A percentile compares a stretch with the other conserved stretches of the same genome.
These are phyloP conservation scores for Cryphonectria carpinicola DNA, from an alignment of 2,329 filamentous ascomycete genomes.

Conservation along the genomic window DNA sequence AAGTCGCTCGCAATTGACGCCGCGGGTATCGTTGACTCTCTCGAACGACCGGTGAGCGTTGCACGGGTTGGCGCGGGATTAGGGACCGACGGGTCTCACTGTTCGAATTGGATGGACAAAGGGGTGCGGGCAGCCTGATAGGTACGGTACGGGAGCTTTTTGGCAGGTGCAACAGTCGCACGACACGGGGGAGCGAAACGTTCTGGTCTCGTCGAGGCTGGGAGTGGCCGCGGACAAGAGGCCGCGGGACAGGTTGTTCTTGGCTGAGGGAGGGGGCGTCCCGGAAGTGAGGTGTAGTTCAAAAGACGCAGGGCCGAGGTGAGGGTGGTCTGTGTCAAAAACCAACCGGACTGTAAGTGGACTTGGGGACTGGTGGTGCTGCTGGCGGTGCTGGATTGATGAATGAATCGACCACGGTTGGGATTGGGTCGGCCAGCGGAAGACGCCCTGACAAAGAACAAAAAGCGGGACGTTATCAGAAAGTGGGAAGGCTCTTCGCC, in stretches of 20 bases:
- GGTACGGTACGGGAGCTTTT: background rate
- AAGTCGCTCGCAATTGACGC: constrained; percentile 11
- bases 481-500: constrained; percentile 26
- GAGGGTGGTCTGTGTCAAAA: constrained; percentile 18
- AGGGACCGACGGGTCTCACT: constrained; percentile 3
- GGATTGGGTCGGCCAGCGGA: constrained; percentile 28
- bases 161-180: constrained; percentile 16
- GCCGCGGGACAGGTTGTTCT: background rate
- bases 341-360: constrained; percentile 12
- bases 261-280: background rate
- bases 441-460: constrained; percentile 28
- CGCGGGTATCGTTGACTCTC: constrained; percentile 12
- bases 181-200: constrained; percentile 6
- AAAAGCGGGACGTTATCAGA: constrained; percentile 32
- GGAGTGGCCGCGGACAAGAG: background rate
- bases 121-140: background rate
- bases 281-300: constrained; percentile 10
- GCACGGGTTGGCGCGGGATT: constrained; percentile 6
- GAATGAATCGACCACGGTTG: constrained; percentile 8
- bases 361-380: background rate
- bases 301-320: constrained; percentile 18
- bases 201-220: constrained; percentile 8
- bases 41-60: constrained; percentile 15
- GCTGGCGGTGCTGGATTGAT: background rate
- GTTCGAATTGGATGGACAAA: constrained; percentile 19